Evolutionary conservation across 2,329 filamentous ascomycete genomes (phyloP), one percentile per base, ranked within the genome.

Genomic region (Beauveria sp.): DNA sequence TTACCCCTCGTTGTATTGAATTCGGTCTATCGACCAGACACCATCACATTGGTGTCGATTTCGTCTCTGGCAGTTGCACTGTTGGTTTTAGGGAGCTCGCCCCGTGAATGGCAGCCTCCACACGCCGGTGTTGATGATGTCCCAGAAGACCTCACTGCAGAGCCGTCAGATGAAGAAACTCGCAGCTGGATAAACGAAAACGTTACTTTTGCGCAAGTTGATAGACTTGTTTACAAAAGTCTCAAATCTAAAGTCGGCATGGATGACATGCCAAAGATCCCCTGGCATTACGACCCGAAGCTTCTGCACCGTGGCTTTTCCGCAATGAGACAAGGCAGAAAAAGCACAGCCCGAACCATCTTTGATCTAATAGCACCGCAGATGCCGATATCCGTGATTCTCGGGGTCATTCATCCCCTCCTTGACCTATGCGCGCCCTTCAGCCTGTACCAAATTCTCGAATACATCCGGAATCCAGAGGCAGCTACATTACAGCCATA

Each of bases 101-200:
- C 80, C 0, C 75, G 80, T 61, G 78, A 80, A 69, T 83, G 81
- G 81, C 66, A 76, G 3, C 79, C 79, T 14, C 76, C 80, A 5
- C 72, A 71, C 3, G 63, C 76, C 48, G 71, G 74, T 31, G 67
- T 75, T 51, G 72, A 75, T 51, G 72, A 75, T 31, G 67, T 78
- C 24, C 72, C 75, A 26, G 73, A 73, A 57, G 68, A 72, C 20
- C 67, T 71, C 34, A 66, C 66, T 16, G 66, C 68, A 14, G 73
- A 76, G 51, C 79, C 81, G 3, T 74, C 79, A 1, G 76, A 75
- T 0, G 81, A 83, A 67, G 80, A 84, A 67, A 79, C 76, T 2
- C 81, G 80, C 70, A 82, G 80, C 62, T 83, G 79, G 79, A 72
- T 81, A 55, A 76, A 75, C 55, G 79, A 79, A 64, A 83, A 80